Percentiles rank a stretch among this genome's conserved stretches.
Evolutionary conservation across 139 green algal species (phyloP).

Genomic region (Haematococcus lacustris): DNA sequence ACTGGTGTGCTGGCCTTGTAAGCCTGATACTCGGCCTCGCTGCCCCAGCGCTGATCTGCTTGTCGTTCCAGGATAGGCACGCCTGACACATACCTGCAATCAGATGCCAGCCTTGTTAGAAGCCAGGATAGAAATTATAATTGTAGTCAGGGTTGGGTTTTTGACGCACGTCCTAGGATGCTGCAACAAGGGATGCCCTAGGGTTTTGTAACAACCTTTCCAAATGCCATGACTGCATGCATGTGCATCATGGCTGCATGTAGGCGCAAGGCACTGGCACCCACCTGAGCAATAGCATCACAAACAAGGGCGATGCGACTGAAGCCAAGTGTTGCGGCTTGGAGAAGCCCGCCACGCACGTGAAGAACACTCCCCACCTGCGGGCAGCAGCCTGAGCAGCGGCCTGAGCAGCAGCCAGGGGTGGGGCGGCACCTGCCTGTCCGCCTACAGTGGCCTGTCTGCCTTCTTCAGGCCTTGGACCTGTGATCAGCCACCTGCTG

Average conservation of each 20-base stretch:
- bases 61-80: slow-evolving; percentile 31
- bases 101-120: neutral
- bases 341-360: slow-evolving; percentile 30
- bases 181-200: neutral
- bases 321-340: slow-evolving; percentile 27
- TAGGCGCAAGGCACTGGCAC: neutral
- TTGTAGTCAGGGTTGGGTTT: neutral
- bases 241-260: neutral
- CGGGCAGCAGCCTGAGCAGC: neutral
- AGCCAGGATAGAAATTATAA: neutral
- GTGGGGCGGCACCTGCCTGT: too few relatives aligned
- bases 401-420: too few relatives aligned
- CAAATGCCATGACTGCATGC: neutral
- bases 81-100: slow-evolving; percentile 11
- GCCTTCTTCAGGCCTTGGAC: neutral
- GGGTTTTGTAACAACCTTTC: neutral
- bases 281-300: slow-evolving; percentile 53
- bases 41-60: slow-evolving; percentile 52
- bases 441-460: too few relatives aligned
- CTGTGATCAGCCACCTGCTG: neutral
- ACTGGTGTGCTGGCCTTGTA: slow-evolving; percentile 9
- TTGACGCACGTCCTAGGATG: neutral
- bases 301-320: slow-evolving; percentile 56
- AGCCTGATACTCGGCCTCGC: slow-evolving; percentile 8
- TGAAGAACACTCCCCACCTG: slow-evolving; percentile 65